These are phyloP conservation scores for Rhodotorula sp. DNA, from an alignment of 1,284 basidiomycete genomes.

Conservation along the genomic window DNA sequence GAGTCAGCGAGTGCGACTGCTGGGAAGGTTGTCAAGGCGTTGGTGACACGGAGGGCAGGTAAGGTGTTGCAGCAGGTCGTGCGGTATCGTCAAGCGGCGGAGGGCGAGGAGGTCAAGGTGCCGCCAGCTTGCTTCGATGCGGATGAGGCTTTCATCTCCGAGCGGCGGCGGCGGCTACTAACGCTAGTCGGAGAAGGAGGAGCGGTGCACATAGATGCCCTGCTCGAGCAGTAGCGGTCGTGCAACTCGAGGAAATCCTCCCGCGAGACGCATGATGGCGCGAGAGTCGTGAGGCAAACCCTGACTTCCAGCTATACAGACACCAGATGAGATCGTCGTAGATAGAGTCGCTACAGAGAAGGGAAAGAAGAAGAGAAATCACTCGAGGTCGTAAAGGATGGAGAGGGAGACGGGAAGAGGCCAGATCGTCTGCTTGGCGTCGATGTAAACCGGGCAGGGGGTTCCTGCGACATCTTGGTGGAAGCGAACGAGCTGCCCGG, in stretches of 20 bases:
- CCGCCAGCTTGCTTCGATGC: slow-evolving; percentile 13
- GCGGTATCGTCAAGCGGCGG: slow-evolving; percentile 12
- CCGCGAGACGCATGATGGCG: neutral
- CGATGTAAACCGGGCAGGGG: slow-evolving; percentile 9
- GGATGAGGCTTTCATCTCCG: neutral
- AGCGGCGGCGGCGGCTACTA: slow-evolving; percentile 1
- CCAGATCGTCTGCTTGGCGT: neutral
- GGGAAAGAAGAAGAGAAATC: neutral
- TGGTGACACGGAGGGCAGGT: neutral
- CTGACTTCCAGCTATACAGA: too few species aligned
- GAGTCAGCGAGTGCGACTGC: neutral
- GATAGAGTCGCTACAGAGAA: neutral
- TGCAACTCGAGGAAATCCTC: neutral
- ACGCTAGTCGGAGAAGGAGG: neutral
- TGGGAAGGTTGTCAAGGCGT: slow-evolving; percentile 2
- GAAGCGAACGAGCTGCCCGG: slow-evolving; percentile 50
- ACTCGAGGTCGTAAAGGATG: slow-evolving; percentile 12
- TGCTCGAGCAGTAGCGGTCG: neutral
- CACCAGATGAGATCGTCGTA: neutral
- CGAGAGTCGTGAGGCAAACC: neutral
- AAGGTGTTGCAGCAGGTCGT: slow-evolving; percentile 7
- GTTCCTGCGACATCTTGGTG: slow-evolving; percentile 8
- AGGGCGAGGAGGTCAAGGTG: neutral
- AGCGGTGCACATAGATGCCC: slow-evolving; percentile 3
- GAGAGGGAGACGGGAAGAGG: slow-evolving; percentile 20